phyloP scores from a whole-genome alignment of 202 grass and related monocot genomes.

The Eragrostis tef region DNA sequence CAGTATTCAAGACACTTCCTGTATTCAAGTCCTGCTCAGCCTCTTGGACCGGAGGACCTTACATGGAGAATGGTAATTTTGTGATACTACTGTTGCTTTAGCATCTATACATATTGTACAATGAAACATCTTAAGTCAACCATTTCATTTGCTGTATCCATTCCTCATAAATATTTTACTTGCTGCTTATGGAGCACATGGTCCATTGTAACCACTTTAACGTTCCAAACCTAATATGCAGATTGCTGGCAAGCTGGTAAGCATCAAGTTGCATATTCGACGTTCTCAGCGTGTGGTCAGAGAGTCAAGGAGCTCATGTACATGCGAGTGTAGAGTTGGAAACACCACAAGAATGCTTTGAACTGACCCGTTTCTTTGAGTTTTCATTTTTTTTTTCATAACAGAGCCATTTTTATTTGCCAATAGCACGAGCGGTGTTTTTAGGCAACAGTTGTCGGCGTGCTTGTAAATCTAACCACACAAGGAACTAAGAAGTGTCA shows the following conservation, averaged over 20 bases:
- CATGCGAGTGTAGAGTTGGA: slow-evolving; percentile 66
- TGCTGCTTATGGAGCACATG: not conserved
- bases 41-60: slow-evolving; percentile 88
- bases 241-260: slow-evolving; percentile 87
- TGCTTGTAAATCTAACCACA: not conserved
- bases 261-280: slow-evolving; percentile 80
- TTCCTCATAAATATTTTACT: slow-evolving; percentile 3
- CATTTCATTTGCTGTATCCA: slow-evolving; percentile 24
- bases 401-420: slow-evolving; percentile 11
- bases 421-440: not conserved
- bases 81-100: slow-evolving; percentile 1
- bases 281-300: slow-evolving; percentile 67
- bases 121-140: not conserved
- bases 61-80: slow-evolving; percentile 90
- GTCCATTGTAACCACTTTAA: slow-evolving; percentile 6
- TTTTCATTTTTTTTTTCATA: not conserved
- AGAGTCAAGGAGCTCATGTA: slow-evolving; percentile 73
- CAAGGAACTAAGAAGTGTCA: not conserved
- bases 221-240: slow-evolving; percentile 49
- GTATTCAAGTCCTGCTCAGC: slow-evolving; percentile 82
- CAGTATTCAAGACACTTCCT: slow-evolving; percentile 86
- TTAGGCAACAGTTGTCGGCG: not conserved
- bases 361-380: not conserved
- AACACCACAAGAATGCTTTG: slow-evolving; percentile 61
- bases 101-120: not conserved